Base-by-base conservation (phyloP, 1,139 yeast genomes). In the Diutina sp. region DNA sequence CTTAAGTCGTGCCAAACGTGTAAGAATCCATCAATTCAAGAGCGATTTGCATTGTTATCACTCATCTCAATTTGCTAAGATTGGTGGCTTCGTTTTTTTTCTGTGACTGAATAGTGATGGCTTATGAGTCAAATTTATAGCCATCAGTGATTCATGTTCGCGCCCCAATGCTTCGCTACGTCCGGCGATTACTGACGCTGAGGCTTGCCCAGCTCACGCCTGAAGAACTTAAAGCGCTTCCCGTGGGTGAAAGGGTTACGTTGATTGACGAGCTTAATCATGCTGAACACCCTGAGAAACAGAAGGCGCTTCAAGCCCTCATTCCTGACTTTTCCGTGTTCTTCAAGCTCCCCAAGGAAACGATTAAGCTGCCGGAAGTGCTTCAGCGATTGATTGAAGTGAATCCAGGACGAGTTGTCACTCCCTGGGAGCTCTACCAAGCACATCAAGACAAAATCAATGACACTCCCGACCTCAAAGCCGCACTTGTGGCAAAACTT, bases 291-390 rank as follows among this genome's bases (percentile, higher is more conserved):
- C 44, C 51, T 11, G 14, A 29, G 6, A 48, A 48, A 38, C 14
- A 28, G 8, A 14, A 50, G 21, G 41, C 32, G 14, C 28, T 30
- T 5, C 14, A 32, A 32, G 53, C 53, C 4, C 28, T 50, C n/a
- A 50, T 50, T 30, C 53, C 53, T n/a, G 53, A 50, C 44, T 50
- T 50, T 21, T 50, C 53, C 7, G 44, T 50, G 18, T 50, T 12
- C 16, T 50, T 50, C 44, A 50, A 50, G 28, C 18, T 50, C 11
- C 44, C 44, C 4, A 6, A 30, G 4, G 28, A 50, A 11, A 3
- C 41, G 12, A 50, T 32, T 9, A n/a, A 8, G 14, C 44, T 50
- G 41, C 53, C 53, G 1, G 53, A 50, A 18, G 53, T 50, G 32
- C 53, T 50, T 11, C 41, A 32, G 11, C 41, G 53, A 14, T 18